Percentiles rank a stretch among this genome's conserved stretches.
These are phyloP conservation scores for Jatropha curcas DNA, from an alignment of 345 rosid genomes.

Conservation along the genomic window DNA sequence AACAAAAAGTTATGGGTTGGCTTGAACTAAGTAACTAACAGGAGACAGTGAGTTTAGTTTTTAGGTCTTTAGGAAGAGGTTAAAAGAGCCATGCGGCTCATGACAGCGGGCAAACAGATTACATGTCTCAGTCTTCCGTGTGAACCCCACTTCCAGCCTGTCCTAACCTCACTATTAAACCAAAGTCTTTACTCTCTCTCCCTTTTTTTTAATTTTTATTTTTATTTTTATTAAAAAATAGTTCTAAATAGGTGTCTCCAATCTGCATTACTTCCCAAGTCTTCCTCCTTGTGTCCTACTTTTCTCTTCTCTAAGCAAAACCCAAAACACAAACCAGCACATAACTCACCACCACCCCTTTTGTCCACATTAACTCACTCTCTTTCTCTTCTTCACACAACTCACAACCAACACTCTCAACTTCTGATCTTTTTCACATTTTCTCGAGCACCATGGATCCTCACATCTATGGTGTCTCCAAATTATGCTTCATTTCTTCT, in stretches of 20 bases:
- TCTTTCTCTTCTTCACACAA: background rate
- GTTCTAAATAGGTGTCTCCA: constrained; percentile 10
- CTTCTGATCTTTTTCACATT: background rate
- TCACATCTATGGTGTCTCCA: constrained; percentile 47
- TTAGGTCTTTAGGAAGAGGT: too few species aligned
- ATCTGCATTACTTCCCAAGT: constrained; percentile 1
- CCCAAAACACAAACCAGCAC: constrained; percentile 4
- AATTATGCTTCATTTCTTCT: constrained; percentile 1
- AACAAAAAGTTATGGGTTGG: too few species aligned
- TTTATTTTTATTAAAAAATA: background rate
- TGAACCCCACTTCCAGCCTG: constrained; percentile 58
- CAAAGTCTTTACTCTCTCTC: background rate
- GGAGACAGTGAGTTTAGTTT: too few species aligned
- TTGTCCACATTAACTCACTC: background rate
- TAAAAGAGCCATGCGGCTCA: background rate
- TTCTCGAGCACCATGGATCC: constrained; percentile 53
- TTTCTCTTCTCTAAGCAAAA: constrained; percentile 12
- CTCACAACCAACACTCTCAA: background rate
- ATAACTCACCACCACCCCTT: background rate
- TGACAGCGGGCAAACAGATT: background rate
- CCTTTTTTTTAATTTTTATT: background rate
- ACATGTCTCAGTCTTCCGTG: constrained; percentile 16
- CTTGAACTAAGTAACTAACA: too few species aligned
- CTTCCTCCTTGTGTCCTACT: background rate
- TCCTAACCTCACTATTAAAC: background rate